phyloP scores from a whole-genome alignment of 2,329 filamentous ascomycete genomes.

The Chaetomiaceae sp. region DNA sequence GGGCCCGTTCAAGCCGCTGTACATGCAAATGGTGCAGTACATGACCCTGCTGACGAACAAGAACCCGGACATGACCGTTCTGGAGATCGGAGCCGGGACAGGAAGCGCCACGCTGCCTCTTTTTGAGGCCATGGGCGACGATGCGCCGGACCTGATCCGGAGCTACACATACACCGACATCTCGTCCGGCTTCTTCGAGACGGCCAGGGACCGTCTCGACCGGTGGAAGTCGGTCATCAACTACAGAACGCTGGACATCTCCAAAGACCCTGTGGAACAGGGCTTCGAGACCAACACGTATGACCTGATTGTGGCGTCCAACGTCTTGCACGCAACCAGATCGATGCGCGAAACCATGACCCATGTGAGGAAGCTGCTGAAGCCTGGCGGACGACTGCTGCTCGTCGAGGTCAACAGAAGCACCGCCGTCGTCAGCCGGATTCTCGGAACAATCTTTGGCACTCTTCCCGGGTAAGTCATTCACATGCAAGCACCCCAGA shows the following conservation, averaged over 20 bases:
- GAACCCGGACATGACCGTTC: slow-evolving; percentile 24
- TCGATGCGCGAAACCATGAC: neutral
- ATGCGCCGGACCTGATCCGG: neutral
- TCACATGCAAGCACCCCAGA: too few relatives aligned
- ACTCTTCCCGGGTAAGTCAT: neutral
- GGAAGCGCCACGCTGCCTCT: neutral
- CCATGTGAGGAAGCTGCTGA: neutral
- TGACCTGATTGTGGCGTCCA: neutral
- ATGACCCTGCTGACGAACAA: slow-evolving; percentile 2
- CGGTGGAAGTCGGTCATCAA: neutral
- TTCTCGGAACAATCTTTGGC: neutral
- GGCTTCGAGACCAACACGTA: slow-evolving; percentile 25
- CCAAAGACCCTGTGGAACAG: slow-evolving; percentile 27
- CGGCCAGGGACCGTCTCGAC: slow-evolving; percentile 22
- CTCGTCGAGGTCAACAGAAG: neutral
- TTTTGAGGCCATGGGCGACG: neutral
- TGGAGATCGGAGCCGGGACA: slow-evolving; percentile 31
- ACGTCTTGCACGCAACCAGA: neutral
- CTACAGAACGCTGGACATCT: slow-evolving; percentile 30
- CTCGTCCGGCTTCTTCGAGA: slow-evolving; percentile 19
- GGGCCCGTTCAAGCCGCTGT: too few relatives aligned
- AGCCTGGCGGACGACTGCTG: neutral
- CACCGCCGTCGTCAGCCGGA: neutral
- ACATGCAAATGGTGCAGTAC: too few relatives aligned
- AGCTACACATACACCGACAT: slow-evolving; percentile 7